Evolutionary conservation across 139 green algal genomes (phyloP), one percentile per base, ranked within the genome.

Genomic region (Penium margaritaceum): DNA sequence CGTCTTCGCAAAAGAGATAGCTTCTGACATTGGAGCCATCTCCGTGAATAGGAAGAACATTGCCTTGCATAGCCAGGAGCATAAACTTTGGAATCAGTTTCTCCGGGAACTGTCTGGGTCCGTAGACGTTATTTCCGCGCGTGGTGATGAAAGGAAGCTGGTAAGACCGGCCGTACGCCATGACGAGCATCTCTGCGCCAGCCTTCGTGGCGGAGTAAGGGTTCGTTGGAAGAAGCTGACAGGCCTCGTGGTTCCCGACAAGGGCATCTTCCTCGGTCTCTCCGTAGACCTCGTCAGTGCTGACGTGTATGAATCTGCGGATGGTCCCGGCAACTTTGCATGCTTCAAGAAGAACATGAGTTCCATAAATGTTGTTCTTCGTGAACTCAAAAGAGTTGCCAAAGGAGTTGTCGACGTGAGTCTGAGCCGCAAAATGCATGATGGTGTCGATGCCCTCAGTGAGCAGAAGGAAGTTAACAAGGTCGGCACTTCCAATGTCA

Each of bases 111-210:
- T 98, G 93, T 65, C 92, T 85, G 2, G 95, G 94, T 0, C 95
- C 95, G 65, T 98, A 99, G 33, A 99, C 95, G 82, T 99, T 99
- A 87, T 98, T 98, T 39, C 92, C 91, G 17, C 95, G 87, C 0
- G 95, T 97, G 70, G 93, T 95, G 77, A 99, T 95, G 72, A 89
- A 88, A 32, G 83, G 83, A 35, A 87, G 76, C 1, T 69, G 38
- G 72, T 87, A 98, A 3, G 86, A 94, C 34, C 65, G 71, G 34
- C 84, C 81, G 78, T 97, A 97, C 0, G 91, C 89, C 61, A 87
- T 91, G 29, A 89, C 89, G 84, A 99, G 90, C 88, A 99, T 96
- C 84, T 99, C 95, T 9, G 95, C 95, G 36, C 91, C 95, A 9
- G 83, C 84, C 63, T 89, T 98, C 63, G 92, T 94, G 0, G 94